A percentile compares a stretch with the other conserved stretches of the same genome.
These are phyloP conservation scores for Ottelia alismoides DNA, from an alignment of 106 monocot genomes.

Conservation along the genomic window DNA sequence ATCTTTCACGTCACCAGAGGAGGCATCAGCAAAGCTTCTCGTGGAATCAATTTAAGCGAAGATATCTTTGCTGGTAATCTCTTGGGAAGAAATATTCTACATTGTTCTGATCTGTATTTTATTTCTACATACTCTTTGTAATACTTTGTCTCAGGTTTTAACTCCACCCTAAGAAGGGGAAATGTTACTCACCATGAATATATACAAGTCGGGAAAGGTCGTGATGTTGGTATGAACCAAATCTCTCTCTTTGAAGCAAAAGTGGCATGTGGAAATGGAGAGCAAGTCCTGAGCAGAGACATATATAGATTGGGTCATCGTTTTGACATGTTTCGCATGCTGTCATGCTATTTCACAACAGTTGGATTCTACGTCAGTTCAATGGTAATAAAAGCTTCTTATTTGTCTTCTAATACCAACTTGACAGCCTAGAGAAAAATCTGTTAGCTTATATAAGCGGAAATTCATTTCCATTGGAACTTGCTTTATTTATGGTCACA, in stretches of 20 bases:
- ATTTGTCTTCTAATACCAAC: too few relatives aligned
- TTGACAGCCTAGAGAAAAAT: too few relatives aligned
- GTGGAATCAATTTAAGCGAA: constrained; percentile 90
- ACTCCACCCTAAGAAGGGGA: constrained; percentile 84
- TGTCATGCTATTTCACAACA: constrained; percentile 93
- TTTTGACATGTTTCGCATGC: constrained; percentile 98
- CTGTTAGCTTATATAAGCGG: too few relatives aligned
- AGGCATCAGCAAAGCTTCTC: constrained; percentile 97
- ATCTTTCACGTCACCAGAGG: constrained; percentile 97
- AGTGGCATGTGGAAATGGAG: constrained; percentile 95
- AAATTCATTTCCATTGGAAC: too few relatives aligned
- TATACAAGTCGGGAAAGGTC: constrained; percentile 97
- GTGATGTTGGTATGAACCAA: constrained; percentile 98
- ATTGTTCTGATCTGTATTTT: background rate
- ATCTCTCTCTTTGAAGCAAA: constrained; percentile 99
- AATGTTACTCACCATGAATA: constrained; percentile 99
- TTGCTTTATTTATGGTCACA: too few relatives aligned
- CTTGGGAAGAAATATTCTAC: too few relatives aligned
- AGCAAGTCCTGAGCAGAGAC: constrained; percentile 91
- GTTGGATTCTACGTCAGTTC: constrained; percentile 96
- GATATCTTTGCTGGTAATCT: constrained; percentile 98
- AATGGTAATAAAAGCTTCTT: constrained; percentile 92
- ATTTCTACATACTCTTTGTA: background rate
- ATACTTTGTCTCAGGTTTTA: constrained; percentile 53
- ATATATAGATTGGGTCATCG: constrained; percentile 89